Evolutionary conservation across 495 filamentous ascomycete genomes (phyloP), one percentile per base, ranked within the genome.

Genomic region (Penicillium robsamsonii): DNA sequence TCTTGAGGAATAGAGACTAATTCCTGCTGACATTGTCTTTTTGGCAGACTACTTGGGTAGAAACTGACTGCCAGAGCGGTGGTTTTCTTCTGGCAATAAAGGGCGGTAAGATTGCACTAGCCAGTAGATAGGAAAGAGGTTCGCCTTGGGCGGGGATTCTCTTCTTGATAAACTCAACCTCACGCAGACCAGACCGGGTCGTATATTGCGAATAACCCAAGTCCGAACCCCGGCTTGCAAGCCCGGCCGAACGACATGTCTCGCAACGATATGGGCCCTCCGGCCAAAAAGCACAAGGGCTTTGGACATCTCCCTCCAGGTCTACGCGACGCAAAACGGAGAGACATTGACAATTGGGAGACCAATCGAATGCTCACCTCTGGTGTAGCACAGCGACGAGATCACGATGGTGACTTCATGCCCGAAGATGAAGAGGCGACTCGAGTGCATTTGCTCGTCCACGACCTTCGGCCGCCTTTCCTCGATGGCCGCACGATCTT

Each of bases 331-430:
- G 76, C 75, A 68, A 92, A 88, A 70, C 90, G 96, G 73, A 92
- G 92, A 68, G 94, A 97, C 67, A 88, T 89, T 24, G 94, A 98
- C 78, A 92, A 91, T 27, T 98, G 94, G 94, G 94, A 98, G 69
- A 92, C 92, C 15, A 97, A 99, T 73, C 90, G 94, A 37, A 97
- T 99, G 95, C 84, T 97, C 42, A 95, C 91, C 0, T 96, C 91
- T 12, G 93, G 91, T 50, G 93, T 97, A 46, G 95, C 95, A 15
- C 95, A 97, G 70, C 76, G 93, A 70, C 79, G 90, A 57, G 89
- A 93, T 61, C 82, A 89, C 60, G 85, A 87, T 30, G 79, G 81
- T 22, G 90, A 92, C 60, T 93, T 96, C 56, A 83, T 87, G 56
- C 89, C 92, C 46, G 92, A 97, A 46, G 94, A 98, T 60, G 88